Percentiles rank a stretch among this genome's conserved stretches.
phyloP scores from a whole-genome alignment of 1,139 yeast genomes.

The Blastobotrys elegans region DNA sequence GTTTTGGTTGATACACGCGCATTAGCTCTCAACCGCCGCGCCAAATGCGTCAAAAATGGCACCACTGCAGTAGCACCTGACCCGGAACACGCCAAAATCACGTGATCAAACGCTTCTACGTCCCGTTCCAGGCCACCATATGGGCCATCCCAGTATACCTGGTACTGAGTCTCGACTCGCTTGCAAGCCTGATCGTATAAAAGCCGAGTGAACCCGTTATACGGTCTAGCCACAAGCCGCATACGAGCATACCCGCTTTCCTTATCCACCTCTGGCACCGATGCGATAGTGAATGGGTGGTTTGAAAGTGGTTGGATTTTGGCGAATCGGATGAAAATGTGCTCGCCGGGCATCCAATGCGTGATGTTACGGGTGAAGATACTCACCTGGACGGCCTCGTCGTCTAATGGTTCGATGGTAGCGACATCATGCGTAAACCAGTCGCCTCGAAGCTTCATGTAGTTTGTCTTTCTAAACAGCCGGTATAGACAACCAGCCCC shows the following conservation, averaged over 20 bases:
- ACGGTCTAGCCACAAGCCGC: conserved; percentile 48
- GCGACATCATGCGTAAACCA: conserved; percentile 48
- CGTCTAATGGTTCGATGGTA: conserved; percentile 33
- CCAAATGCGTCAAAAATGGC: conserved; percentile 40
- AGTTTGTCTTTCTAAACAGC: conserved; percentile 45
- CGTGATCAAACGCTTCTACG: conserved; percentile 45
- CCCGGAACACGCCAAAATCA: conserved; percentile 39
- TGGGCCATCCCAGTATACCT: conserved; percentile 55
- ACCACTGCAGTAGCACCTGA: conserved; percentile 54
- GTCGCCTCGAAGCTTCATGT: conserved; percentile 40
- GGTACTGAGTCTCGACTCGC: conserved; percentile 22
- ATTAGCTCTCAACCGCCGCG: conserved; percentile 13
- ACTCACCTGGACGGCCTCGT: conserved; percentile 40
- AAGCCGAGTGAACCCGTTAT: conserved; percentile 46
- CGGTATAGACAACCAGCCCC: conserved; percentile 49
- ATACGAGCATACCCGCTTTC: conserved; percentile 30
- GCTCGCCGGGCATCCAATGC: conserved; percentile 59
- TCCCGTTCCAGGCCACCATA: conserved; percentile 57
- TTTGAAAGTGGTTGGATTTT: conserved; percentile 47
- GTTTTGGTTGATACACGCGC: conserved; percentile 13
- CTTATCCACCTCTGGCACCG: conserved; percentile 32
- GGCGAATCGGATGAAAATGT: conserved; percentile 48
- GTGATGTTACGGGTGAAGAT: conserved; percentile 38
- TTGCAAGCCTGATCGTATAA: conserved; percentile 28
- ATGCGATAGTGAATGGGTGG: conserved; percentile 60